Conservation (phyloP, 164 flowering plant genomes). For the Cinnamomum chago region DNA sequence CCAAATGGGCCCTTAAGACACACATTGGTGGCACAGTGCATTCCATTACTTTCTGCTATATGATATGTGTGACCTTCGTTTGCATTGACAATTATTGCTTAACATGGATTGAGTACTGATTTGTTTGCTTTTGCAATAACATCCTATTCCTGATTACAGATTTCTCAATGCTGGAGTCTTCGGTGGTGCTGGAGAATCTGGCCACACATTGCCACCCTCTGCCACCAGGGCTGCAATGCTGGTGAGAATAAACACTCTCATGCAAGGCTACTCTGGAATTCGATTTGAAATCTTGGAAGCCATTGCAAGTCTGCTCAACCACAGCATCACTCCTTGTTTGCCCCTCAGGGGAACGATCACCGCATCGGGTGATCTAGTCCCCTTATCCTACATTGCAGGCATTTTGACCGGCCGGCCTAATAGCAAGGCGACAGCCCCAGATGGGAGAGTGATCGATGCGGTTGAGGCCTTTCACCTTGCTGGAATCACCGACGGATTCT, state of each 20-base stretch:
- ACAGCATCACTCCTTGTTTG: constrained; percentile 21
- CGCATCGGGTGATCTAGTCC: constrained; percentile 44
- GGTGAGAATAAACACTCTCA: constrained; percentile 30
- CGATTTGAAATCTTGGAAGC: constrained; percentile 30
- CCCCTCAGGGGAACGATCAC: constrained; percentile 41
- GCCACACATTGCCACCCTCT: constrained; percentile 7
- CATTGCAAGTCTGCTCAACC: constrained; percentile 22
- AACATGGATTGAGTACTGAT: background rate
- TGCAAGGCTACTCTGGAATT: constrained; percentile 40
- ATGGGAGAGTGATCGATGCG: constrained; percentile 23
- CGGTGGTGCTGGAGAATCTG: background rate
- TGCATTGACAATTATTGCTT: background rate
- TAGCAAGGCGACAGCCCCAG: constrained; percentile 16
- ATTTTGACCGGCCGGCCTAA: constrained; percentile 33
- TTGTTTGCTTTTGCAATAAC: background rate
- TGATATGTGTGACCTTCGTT: too few relatives aligned
- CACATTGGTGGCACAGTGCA: too few relatives aligned
- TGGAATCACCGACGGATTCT: constrained; percentile 22
- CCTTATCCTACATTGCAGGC: constrained; percentile 43
- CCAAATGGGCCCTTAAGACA: too few relatives aligned
- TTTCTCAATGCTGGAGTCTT: constrained; percentile 15
- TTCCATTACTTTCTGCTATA: too few relatives aligned
- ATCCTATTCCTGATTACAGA: background rate
- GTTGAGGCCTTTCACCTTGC: constrained; percentile 27
- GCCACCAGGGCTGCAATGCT: constrained; percentile 37